Evolutionary conservation across 108 stramenopile species (phyloP), one percentile per base, ranked within the genome.

Genomic region (Fistulifera solaris): DNA sequence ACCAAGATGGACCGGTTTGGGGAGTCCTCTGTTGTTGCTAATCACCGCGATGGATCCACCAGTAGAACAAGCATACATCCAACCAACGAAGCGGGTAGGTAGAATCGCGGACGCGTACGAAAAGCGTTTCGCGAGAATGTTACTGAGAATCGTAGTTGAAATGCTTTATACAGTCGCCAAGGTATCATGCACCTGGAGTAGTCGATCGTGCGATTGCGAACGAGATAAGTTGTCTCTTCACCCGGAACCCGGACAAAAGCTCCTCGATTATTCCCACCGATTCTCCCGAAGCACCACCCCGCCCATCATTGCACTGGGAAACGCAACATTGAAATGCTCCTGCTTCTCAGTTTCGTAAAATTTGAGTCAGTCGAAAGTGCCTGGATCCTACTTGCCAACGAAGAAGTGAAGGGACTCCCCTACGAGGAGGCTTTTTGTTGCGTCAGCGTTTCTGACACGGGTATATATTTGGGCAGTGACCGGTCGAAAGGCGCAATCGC

Each of bases 271-370:
- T 93, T 13, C 91, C 87, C 42, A 93, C 70, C 19, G 73, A 72
- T 52, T 87, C 70, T 19, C 79, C 81, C 18, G 83, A 80, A 82
- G 62, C 1, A 89, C 28, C 1, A 89, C 49, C 17, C 91, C 91
- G 22, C 91, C 91, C 12, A 67, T 42, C 39, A 93, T 62, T 57
- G 89, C 87, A 2, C 86, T 85, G 1, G 91, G 91, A n/a, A 89
- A 63, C 43, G 42, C 43, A 15, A 57, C 11, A 22, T 42, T 23
- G 6, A 40, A 26, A 26, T 27, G 40, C 3, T 42, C 18, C 21
- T 42, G 17, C 8, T 35, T 8, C 31, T 6, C 3, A 35, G 8
- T 35, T 35, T 35, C 6, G 31, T 45, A 8, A 11, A 45, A 3
- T 8, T 21, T 17, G 3, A 3, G 44, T 45, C 44, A 11, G 19